Evolutionary conservation across 768 basidiomycete species (phyloP), one percentile per base, ranked within the genome.

Genomic region (Lyophyllum decastes): DNA sequence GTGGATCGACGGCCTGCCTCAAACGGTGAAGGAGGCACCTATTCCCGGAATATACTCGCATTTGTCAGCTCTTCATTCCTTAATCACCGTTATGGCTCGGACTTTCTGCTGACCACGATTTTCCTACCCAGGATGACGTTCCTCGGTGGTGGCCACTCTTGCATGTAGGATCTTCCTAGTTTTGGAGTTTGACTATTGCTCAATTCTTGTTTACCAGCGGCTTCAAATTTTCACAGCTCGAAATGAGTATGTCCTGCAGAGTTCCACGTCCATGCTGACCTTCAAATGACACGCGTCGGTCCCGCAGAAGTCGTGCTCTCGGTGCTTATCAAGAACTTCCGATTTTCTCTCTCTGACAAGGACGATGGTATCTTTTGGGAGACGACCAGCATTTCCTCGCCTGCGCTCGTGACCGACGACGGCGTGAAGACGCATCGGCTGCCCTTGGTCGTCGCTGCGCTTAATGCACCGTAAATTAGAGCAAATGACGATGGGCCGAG

Each of bases 141-240:
- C 62, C 43, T 73, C 16, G 72, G 67, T 27, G 74, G 74, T 4
- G 64, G 65, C 2, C 65, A 70, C 1, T 61, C 73, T 0, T 76
- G 74, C 68, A 73, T 77, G 35, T 38, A 17, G 4, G 16, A 17
- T 38, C 4, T 2, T 38, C 14, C 16, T 38, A 12, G 35, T 38
- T 16, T 38, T 16, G 6, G 35, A 38, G 3, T 38, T 12, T 30
- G 14, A 38, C 8, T 17, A 16, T 4, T 12, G 35, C 35, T 17
- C 16, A 12, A 9, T 38, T 38, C 3, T 10, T 5, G 30, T 30
- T 30, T 17, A 6, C 14, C 35, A 38, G 35, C 26, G 75, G 73
- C 6, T 72, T 74, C 62, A 73, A 75, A 60, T 76, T 76, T 58
- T 65, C 75, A 3, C 68, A 75, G 52, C 58, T 76, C 14, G 74